Percentiles rank a stretch among this genome's conserved stretches.
phyloP scores from a whole-genome alignment of 169 alveolate genomes.

The Eimeria falciformis region DNA sequence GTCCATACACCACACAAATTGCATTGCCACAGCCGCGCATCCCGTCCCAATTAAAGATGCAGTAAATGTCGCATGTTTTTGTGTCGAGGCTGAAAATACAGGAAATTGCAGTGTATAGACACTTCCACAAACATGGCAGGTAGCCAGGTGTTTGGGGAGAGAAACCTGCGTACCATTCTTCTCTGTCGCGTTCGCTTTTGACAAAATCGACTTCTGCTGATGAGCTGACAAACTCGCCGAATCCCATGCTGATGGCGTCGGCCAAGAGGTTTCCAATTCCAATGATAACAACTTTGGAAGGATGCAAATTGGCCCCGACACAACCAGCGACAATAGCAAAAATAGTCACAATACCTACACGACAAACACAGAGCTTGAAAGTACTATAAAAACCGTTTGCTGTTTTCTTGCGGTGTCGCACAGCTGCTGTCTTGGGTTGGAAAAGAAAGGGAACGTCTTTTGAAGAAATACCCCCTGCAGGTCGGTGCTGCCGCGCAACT shows the following conservation, averaged over 20 bases:
- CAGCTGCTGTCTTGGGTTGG: too few species aligned
- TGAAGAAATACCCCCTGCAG: too few species aligned
- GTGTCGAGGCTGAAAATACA: not conserved
- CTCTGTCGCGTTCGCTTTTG: slow-evolving; percentile 86
- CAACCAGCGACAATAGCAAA: slow-evolving; percentile 94
- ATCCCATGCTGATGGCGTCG: slow-evolving; percentile 93
- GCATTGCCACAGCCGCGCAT: not conserved
- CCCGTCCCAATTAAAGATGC: not conserved
- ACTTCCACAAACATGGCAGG: too few species aligned
- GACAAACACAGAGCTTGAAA: not conserved
- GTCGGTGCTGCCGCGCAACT: too few species aligned
- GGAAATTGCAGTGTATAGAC: not conserved
- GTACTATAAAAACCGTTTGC: not conserved
- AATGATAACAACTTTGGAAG: slow-evolving; percentile 89
- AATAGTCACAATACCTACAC: slow-evolving; percentile 90
- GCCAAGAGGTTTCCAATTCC: slow-evolving; percentile 93
- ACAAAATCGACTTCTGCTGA: slow-evolving; percentile 88
- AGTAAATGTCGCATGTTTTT: not conserved
- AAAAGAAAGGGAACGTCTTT: too few species aligned
- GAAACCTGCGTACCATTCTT: slow-evolving; percentile 82
- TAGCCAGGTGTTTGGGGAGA: not conserved
- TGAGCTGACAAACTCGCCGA: slow-evolving; percentile 91
- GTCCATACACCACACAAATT: not conserved
- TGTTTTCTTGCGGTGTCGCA: too few species aligned
- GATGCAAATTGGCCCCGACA: slow-evolving; percentile 92